Evolutionary conservation across 1,284 basidiomycete species (phyloP), one percentile per base, ranked within the genome.

Genomic region (Malassezia yamatoensis): DNA sequence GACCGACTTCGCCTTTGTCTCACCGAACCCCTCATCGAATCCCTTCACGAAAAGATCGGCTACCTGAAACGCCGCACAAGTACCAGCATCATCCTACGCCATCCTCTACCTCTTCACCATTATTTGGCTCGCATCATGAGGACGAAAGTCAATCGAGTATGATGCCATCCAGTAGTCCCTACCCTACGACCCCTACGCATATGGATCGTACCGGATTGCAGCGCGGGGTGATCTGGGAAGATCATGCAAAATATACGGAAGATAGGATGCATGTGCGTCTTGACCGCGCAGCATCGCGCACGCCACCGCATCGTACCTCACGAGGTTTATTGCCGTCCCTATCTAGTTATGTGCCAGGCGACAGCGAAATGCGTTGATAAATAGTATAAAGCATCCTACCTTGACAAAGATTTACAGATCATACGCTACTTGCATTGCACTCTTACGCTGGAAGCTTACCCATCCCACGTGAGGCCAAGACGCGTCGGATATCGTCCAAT

Each of bases 401-500:
- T n/a, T n/a, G n/a, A n/a, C n/a, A n/a, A n/a, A n/a, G n/a, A n/a
- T n/a, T n/a, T n/a, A n/a, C n/a, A n/a, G n/a, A n/a, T n/a, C n/a
- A n/a, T n/a, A n/a, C n/a, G n/a, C n/a, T n/a, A n/a, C n/a, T n/a
- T n/a, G n/a, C n/a, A n/a, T n/a, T n/a, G n/a, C n/a, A n/a, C n/a
- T n/a, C n/a, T n/a, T n/a, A 29, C 24, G 24, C 24, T 29, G 24
- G 24, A 29, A 29, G 24, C 4, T 7, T 29, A n/a, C 45, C 45
- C 53, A 73, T 60, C 1, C 69, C 69, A 9, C 66, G 60, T 32
- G 54, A 53, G 2, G 61, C 61, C 1, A 73, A 63, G 49, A 69
- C 18, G 29, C 58, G 50, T n/a, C 71, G 59, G 42, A 73, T 60
- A 41, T 73, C 68, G 20, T 61, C 66, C 21, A 73, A 32, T 0